Evolutionary conservation across 192 early-diverging fungal genomes (phyloP).

Genomic region (Coemansia sp.): DNA sequence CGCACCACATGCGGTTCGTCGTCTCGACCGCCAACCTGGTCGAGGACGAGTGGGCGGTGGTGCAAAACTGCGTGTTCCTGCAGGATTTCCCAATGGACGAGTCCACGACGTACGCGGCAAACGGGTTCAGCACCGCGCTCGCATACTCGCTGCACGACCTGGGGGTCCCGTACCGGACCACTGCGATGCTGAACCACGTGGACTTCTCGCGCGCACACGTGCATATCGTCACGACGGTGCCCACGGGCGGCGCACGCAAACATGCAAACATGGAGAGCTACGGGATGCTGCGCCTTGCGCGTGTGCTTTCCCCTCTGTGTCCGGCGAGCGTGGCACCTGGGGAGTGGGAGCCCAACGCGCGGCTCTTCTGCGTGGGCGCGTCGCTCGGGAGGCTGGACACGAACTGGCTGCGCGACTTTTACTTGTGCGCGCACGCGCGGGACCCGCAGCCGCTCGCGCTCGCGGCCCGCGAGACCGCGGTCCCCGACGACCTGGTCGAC

Average conservation of each 20-base stretch:
- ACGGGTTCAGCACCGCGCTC: conserved; percentile 23
- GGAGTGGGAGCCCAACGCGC: conserved; percentile 9
- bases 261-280: conserved; percentile 15
- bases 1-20: conserved; percentile 11
- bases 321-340: neutral
- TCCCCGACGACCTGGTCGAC: conserved; percentile 17
- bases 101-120: conserved; percentile 1
- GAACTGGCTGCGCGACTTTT: conserved; percentile 34
- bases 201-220: conserved; percentile 15
- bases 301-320: neutral
- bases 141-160: conserved; percentile 30
- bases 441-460: neutral
- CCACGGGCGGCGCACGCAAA: conserved; percentile 6
- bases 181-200: conserved; percentile 27
- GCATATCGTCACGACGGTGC: conserved; percentile 25
- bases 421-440: conserved; percentile 20
- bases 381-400: conserved; percentile 26
- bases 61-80: conserved; percentile 29
- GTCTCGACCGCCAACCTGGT: conserved; percentile 22
- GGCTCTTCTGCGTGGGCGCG: conserved; percentile 21
- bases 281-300: conserved; percentile 23
- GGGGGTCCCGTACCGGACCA: conserved; percentile 6
- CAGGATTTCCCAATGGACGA: conserved; percentile 26
- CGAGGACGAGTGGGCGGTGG: conserved; percentile 26
- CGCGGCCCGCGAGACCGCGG: neutral